These are phyloP conservation scores for Diaporthe velutina DNA, from an alignment of 2,329 filamentous ascomycete genomes.

Conservation along the genomic window DNA sequence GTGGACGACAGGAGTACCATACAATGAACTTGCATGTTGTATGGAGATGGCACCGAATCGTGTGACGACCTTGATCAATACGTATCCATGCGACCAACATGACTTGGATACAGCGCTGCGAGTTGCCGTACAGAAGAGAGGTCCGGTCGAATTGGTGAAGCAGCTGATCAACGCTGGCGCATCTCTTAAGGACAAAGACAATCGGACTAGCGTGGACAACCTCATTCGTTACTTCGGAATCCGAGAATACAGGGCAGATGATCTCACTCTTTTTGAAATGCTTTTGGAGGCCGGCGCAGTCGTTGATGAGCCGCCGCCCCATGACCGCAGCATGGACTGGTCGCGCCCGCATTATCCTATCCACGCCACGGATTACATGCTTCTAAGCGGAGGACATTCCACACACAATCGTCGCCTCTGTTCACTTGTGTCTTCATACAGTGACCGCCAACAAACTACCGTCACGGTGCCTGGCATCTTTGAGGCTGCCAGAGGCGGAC, in stretches of 20 bases:
- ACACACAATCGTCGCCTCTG: not conserved
- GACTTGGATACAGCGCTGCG: not conserved
- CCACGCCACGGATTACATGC: not conserved
- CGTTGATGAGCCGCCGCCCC: not conserved
- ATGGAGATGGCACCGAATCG: not conserved
- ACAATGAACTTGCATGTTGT: not conserved
- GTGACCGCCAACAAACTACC: not conserved
- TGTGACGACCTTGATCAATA: not conserved
- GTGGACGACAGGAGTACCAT: no score
- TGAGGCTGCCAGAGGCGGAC: not conserved
- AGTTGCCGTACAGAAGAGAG: not conserved
- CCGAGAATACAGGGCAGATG: not conserved
- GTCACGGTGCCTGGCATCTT: slow-evolving; percentile 1
- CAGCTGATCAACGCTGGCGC: not conserved
- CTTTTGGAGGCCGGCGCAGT: slow-evolving; percentile 1
- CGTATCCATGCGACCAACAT: no score
- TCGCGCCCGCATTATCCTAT: accelerated
- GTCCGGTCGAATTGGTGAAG: not conserved
- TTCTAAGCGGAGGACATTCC: not conserved
- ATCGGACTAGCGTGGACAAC: not conserved
- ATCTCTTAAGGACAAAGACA: not conserved
- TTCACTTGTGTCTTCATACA: not conserved
- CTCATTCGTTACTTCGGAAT: not conserved
- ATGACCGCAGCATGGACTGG: not conserved
- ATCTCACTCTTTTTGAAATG: not conserved